Percentiles rank a stretch among this genome's conserved stretches.
phyloP scores from a whole-genome alignment of 116 monocot genomes.

The Iris pallida region DNA sequence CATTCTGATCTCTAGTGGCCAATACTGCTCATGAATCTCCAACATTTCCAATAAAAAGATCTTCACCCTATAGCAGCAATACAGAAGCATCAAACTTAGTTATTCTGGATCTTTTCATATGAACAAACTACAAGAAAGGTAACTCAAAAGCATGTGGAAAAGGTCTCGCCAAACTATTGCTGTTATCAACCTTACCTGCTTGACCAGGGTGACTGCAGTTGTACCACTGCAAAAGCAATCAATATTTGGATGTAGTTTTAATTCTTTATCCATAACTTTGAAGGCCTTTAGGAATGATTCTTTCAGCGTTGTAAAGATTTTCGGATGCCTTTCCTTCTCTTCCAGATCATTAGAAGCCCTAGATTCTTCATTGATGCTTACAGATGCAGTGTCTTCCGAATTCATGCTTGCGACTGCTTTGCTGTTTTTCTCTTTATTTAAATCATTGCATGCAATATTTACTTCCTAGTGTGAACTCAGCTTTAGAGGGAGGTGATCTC shows the following conservation, averaged over 20 bases:
- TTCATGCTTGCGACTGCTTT: constrained; percentile 37
- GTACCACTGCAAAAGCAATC: constrained; percentile 75
- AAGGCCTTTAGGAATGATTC: constrained; percentile 57
- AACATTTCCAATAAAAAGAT: no score
- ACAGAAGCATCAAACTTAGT: no score
- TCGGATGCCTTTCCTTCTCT: constrained; percentile 31
- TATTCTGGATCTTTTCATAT: no score
- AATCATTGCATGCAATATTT: constrained; percentile 14
- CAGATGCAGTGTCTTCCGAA: constrained; percentile 30
- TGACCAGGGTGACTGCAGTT: constrained; percentile 68
- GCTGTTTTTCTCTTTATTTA: constrained; percentile 20
- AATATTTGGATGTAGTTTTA: constrained; percentile 44
- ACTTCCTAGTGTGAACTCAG: constrained; percentile 47
- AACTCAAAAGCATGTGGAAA: no score
- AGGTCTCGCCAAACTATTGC: no score
- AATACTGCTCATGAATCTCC: no score
- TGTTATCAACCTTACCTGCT: constrained; percentile 38
- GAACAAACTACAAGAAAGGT: no score
- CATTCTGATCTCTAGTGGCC: no score
- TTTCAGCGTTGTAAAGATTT: constrained; percentile 42
- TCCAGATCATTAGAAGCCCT: constrained; percentile 18
- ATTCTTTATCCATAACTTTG: constrained; percentile 67
- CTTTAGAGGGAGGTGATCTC: constrained; percentile 67
- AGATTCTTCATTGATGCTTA: constrained; percentile 31
- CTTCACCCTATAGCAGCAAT: no score